Conservation (phyloP, 805 yeast genomes). For the Wickerhamiella slavikovae region DNA sequence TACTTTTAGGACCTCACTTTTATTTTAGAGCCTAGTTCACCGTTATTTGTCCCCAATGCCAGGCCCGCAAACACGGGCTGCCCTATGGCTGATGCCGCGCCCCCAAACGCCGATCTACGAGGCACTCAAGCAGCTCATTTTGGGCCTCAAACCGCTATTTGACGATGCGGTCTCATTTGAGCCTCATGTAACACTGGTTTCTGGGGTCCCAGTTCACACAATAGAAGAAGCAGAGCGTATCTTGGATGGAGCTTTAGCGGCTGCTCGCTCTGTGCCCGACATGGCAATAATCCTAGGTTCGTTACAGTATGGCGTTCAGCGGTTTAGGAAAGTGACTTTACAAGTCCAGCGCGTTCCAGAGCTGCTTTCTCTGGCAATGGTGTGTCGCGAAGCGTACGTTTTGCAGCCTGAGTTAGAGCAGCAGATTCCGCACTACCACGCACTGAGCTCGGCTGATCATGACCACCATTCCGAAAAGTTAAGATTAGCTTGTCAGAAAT, state of each 20-base stretch:
- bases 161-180: slow-evolving; percentile 48
- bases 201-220: slow-evolving; percentile 30
- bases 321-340: slow-evolving; percentile 33
- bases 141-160: slow-evolving; percentile 49
- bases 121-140: slow-evolving; percentile 34
- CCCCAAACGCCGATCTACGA: slow-evolving; percentile 32
- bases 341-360: slow-evolving; percentile 26
- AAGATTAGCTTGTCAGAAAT: slow-evolving; percentile 28
- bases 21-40: too few species aligned
- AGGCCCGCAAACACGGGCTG: slow-evolving; percentile 4
- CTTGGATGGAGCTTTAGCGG: slow-evolving; percentile 37
- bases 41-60: too few species aligned
- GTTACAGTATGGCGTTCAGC: slow-evolving; percentile 28
- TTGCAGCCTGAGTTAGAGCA: slow-evolving; percentile 10
- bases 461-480: slow-evolving; percentile 15
- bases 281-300: slow-evolving; percentile 23
- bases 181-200: slow-evolving; percentile 61
- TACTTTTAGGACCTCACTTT: too few species aligned
- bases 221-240: slow-evolving; percentile 39
- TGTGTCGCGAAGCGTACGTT: slow-evolving; percentile 20
- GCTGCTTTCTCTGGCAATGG: slow-evolving; percentile 28
- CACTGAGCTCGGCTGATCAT: slow-evolving; percentile 13
- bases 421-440: slow-evolving; percentile 10
- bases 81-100: slow-evolving; percentile 63
- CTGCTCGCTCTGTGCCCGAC: slow-evolving; percentile 24